These are phyloP conservation scores for Colletotrichum sojae DNA, from an alignment of 2,329 filamentous ascomycete genomes.

Conservation along the genomic window DNA sequence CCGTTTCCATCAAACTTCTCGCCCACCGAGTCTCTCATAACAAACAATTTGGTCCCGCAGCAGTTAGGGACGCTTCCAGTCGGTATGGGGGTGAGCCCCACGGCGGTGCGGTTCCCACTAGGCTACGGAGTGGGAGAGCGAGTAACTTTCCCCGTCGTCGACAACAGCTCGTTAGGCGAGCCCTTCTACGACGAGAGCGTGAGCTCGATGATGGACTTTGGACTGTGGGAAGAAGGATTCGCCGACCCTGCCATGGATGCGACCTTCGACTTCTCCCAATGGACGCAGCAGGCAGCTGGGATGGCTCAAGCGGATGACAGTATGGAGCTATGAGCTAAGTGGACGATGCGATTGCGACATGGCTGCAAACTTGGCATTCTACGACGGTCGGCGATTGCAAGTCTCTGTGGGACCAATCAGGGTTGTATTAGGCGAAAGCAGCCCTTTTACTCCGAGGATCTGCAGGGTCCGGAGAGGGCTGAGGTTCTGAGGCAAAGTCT, in stretches of 20 bases:
- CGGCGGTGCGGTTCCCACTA: conserved; percentile 1
- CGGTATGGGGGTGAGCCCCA: neutral
- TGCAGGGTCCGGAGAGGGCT: conserved; percentile 5
- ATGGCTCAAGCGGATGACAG: conserved; percentile 38
- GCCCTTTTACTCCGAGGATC: neutral
- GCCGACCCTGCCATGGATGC: conserved; percentile 52
- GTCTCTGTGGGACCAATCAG: neutral
- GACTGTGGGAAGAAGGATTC: conserved; percentile 56
- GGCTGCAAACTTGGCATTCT: neutral
- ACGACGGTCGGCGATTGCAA: neutral
- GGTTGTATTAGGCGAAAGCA: neutral
- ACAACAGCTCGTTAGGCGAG: conserved; percentile 48
- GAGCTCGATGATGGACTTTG: conserved; percentile 49
- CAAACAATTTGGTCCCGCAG: neutral
- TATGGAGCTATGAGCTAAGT: conserved; percentile 25
- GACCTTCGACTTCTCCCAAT: conserved; percentile 50
- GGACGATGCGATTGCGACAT: neutral
- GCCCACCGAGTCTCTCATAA: conserved; percentile 22
- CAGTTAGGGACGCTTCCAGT: neutral
- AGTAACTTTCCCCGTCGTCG: conserved; percentile 47
- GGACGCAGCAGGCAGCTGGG: conserved; percentile 41
- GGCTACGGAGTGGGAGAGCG: conserved; percentile 8
- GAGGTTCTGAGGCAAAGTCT: neutral
- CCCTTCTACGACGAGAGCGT: conserved; percentile 48
- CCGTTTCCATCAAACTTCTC: conserved; percentile 26